phyloP scores from a whole-genome alignment of 805 yeast species.

The Saccharomycopsis guyanensis region DNA sequence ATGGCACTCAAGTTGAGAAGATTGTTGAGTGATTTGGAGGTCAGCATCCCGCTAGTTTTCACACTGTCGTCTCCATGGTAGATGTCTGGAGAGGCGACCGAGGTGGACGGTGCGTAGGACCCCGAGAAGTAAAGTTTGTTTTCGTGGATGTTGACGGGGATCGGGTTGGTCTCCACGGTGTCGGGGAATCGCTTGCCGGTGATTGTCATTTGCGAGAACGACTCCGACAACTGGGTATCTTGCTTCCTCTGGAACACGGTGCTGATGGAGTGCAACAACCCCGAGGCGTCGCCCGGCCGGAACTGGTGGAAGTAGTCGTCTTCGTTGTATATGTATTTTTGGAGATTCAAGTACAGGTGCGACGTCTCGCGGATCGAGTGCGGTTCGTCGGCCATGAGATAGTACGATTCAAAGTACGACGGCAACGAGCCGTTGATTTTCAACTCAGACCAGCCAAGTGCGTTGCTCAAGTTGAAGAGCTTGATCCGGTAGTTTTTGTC shows the following conservation, averaged over 20 bases:
- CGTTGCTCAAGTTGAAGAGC: constrained; percentile 48
- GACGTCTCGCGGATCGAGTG: background rate
- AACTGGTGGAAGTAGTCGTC: constrained; percentile 20
- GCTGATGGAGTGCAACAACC: constrained; percentile 2
- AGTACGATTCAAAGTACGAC: constrained; percentile 51
- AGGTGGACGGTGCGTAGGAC: constrained; percentile 1
- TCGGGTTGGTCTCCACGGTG: constrained; percentile 17
- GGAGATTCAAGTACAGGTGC: constrained; percentile 15
- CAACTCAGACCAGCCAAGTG: constrained; percentile 41
- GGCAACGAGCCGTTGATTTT: constrained; percentile 55
- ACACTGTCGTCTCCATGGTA: background rate
- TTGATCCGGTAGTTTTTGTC: constrained; percentile 45
- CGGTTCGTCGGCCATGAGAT: constrained; percentile 40
- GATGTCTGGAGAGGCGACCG: constrained; percentile 10
- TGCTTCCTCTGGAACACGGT: background rate
- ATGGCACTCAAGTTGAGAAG: constrained; percentile 11
- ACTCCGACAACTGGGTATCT: constrained; percentile 1
- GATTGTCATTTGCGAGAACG: background rate
- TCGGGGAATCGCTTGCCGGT: constrained; percentile 13
- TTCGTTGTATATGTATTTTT: constrained; percentile 17
- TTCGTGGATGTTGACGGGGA: constrained; percentile 19
- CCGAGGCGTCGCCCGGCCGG: constrained; percentile 13
- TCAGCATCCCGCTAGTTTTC: constrained; percentile 7
- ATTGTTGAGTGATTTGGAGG: constrained; percentile 20
- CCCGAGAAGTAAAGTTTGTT: constrained; percentile 15